Base-by-base conservation (phyloP, 495 filamentous ascomycete genomes). In the Chlorociboria aeruginascens region DNA sequence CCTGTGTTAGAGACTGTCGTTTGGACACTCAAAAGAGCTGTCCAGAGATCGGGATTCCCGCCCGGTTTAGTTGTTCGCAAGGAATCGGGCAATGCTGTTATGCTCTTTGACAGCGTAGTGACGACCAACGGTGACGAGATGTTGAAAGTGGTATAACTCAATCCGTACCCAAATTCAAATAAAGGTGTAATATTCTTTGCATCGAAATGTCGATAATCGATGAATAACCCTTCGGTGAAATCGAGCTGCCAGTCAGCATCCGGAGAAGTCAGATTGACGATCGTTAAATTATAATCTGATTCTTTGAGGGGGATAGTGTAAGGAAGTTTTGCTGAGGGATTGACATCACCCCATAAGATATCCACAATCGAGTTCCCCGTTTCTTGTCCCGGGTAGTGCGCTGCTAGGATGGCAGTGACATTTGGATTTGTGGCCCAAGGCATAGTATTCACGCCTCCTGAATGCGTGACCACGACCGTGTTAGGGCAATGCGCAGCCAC, bases 391-490 rank as follows among this genome's bases (percentile, higher is more conserved):
- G 90, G 90, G 41, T 94, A 62, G 60, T 89, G 89, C 50, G 89
- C 90, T 78, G 86, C 95, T 13, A 96, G 58, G 34, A 97, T 94
- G 32, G 73, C 74, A 3, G 69, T 76, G 8, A 82, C 70, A 56
- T 81, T 81, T 0, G 72, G 70, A 48, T 80, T 85, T 50, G 85
- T 66, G 48, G 85, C 80, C 70, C 80, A 95, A 29, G 84, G 72
- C 30, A 79, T 74, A 20, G 95, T 59, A 0, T 93, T 66, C 12
- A 95, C 84, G 7, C 86, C 86, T 9, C 81, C 74, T 6, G 84
- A 82, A 64, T 96, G 89, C 53, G 96, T 83, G 48, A 96, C 74
- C n/a, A 97, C 85, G 41, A 97, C 78, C 14, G 89, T 95, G 73
- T 94, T 94, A 68, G 84, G 80, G 69, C 83, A 92, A 52, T 73